phyloP scores from a whole-genome alignment of 495 filamentous ascomycete species.

The Darksidea phi region DNA sequence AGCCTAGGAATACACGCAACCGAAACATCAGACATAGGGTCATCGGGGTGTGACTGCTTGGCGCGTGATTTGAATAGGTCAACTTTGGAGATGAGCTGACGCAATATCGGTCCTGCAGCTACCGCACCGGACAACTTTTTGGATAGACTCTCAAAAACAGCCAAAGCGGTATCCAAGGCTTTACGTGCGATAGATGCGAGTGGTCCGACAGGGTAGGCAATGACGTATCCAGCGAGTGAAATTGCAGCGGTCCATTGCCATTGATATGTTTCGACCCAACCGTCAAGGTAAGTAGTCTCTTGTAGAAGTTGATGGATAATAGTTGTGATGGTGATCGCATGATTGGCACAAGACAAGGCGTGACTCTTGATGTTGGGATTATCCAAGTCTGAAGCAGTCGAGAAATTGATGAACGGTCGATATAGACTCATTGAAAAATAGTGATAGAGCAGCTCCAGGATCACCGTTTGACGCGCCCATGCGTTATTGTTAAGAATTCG shows the following conservation, averaged over 20 bases:
- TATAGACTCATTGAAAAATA: constrained; percentile 47
- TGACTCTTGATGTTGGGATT: constrained; percentile 38
- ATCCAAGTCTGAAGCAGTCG: constrained; percentile 10
- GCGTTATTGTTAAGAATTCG: constrained; percentile 45
- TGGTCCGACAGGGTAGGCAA: constrained; percentile 45
- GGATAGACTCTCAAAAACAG: constrained; percentile 51
- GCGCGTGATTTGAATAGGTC: constrained; percentile 33
- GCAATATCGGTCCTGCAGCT: constrained; percentile 47
- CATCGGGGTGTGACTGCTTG: background rate
- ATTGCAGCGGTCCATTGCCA: constrained; percentile 56
- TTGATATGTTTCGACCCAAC: constrained; percentile 54
- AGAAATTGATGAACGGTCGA: constrained; percentile 51
- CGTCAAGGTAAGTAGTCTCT: constrained; percentile 47
- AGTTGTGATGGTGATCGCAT: constrained; percentile 52
- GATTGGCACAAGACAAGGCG: constrained; percentile 45
- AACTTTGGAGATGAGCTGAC: constrained; percentile 38
- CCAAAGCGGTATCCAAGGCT: constrained; percentile 45
- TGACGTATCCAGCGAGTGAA: constrained; percentile 51
- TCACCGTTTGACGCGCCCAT: constrained; percentile 53
- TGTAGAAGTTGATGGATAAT: constrained; percentile 53
- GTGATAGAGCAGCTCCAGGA: constrained; percentile 55
- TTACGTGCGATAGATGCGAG: constrained; percentile 40
- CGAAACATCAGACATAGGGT: background rate
- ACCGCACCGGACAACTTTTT: constrained; percentile 46
- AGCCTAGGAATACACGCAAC: background rate